These are phyloP conservation scores for Puccinia horiana DNA, from an alignment of 1,284 basidiomycete species.

Conservation along the genomic window DNA sequence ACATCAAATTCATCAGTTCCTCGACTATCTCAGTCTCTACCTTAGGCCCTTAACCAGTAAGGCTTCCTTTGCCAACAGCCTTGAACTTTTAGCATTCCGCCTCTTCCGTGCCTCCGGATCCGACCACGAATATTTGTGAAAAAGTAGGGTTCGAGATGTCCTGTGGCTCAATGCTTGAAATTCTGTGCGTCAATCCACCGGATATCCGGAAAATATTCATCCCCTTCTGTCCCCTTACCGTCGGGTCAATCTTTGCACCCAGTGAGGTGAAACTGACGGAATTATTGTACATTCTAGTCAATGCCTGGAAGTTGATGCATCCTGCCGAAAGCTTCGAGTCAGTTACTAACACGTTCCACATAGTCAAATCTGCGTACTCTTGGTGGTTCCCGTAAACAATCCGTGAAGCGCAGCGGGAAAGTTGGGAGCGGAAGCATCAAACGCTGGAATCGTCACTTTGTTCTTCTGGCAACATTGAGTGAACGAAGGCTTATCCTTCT, in stretches of 20 bases:
- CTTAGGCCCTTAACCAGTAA: not conserved
- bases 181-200: not conserved
- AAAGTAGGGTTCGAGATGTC: not conserved
- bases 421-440: no score
- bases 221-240: not conserved
- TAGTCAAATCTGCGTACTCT: no score
- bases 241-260: not conserved
- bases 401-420: no score
- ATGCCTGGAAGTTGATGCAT: no score
- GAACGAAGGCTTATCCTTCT: no score
- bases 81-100: not conserved
- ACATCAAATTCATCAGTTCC: not conserved
- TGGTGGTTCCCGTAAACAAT: no score
- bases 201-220: not conserved
- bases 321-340: no score
- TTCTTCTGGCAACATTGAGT: no score
- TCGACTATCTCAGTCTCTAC: not conserved
- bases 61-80: not conserved
- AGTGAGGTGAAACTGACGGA: not conserved
- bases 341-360: no score
- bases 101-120: not conserved
- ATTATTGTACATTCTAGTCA: no score
- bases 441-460: no score
- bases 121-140: conserved; percentile 20
- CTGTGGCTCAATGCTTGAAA: not conserved